Percentiles rank a stretch among this genome's conserved stretches.
phyloP scores from a whole-genome alignment of 805 yeast species.

The Yarrowia deformans region DNA sequence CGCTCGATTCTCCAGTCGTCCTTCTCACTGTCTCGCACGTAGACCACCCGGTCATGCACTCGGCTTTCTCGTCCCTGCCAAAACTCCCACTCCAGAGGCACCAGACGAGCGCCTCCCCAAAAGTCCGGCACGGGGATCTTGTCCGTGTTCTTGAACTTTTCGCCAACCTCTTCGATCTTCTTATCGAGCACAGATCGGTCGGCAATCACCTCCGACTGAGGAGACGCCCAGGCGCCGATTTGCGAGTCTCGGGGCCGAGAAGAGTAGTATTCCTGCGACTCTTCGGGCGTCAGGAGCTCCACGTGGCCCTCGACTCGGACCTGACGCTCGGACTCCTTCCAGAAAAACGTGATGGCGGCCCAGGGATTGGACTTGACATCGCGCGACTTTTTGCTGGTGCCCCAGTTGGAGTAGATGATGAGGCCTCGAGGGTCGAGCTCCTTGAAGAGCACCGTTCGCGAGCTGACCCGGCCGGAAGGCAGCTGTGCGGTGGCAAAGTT shows the following conservation, averaged over 20 bases:
- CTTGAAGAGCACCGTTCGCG: constrained; percentile 84
- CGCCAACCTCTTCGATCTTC: constrained; percentile 56
- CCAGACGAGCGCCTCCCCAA: constrained; percentile 94
- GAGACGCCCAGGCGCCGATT: constrained; percentile 97
- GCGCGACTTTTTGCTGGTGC: constrained; percentile 75
- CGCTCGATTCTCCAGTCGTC: constrained; percentile 43
- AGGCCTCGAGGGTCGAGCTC: constrained; percentile 88
- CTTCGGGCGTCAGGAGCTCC: constrained; percentile 75
- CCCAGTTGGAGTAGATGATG: constrained; percentile 91
- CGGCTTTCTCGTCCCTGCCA: constrained; percentile 97
- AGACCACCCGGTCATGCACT: constrained; percentile 86
- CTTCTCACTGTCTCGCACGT: constrained; percentile 60
- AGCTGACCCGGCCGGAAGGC: constrained; percentile 90
- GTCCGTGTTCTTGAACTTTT: constrained; percentile 64
- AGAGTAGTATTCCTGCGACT: constrained; percentile 76
- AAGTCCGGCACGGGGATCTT: constrained; percentile 84
- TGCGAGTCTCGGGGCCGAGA: constrained; percentile 93
- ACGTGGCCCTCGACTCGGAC: constrained; percentile 89
- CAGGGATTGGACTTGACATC: constrained; percentile 76
- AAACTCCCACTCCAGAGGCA: constrained; percentile 90
- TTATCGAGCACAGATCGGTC: constrained; percentile 70
- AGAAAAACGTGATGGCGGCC: constrained; percentile 87
- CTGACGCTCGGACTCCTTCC: constrained; percentile 91
- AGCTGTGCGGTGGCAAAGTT: constrained; percentile 86
- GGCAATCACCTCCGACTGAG: constrained; percentile 72